Evolutionary conservation across 2,329 filamentous ascomycete species (phyloP), one percentile per base, ranked within the genome.

Genomic region (Alternaria triticina): DNA sequence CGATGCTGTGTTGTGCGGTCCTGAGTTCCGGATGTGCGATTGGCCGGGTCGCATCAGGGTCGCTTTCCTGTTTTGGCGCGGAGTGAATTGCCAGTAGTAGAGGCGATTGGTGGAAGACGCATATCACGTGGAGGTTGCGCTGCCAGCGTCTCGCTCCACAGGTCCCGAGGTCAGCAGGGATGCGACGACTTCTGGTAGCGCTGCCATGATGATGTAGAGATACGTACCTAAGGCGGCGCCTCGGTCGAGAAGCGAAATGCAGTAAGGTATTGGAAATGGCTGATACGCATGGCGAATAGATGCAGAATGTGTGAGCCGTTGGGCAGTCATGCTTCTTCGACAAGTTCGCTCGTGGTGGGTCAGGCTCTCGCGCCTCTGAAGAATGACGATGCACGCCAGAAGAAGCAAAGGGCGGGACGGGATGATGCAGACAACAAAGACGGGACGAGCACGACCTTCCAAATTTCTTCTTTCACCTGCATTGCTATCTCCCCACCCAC

Each of bases 41-140:
- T 46, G 62, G 61, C 20, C 54, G 33, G 33, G 30, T 27, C 33
- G 15, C 27, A 20, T 58, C 51, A 66, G 56, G 33, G 49, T 40
- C 23, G 50, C 28, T 59, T 62, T 40, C 68, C 64, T 36, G 23
- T 56, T 72, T 54, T 25, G 69, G 67, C 61, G 61, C 71, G 70
- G 71, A 70, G 62, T 66, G 57, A 57, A 65, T 61, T 23, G 61
- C 27, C 51, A 25, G 58, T n/a, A 57, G 54, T 33, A 54, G 47
- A 23, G 44, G 54, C 51, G 40, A 62, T 68, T 68, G 63, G 65
- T 67, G 64, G 64, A 64, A 36, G 50, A 17, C n/a, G 60, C 25
- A 33, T 30, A 62, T 68, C 66, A 70, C 68, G 69, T 70, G 70
- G 60, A 56, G 51, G 51, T 43, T 65, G 64, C 61, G 62, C 65